Percentiles rank a stretch among this genome's conserved stretches.
phyloP scores from a whole-genome alignment of 2,329 filamentous ascomycete species.

The Colletotrichum somersetense region DNA sequence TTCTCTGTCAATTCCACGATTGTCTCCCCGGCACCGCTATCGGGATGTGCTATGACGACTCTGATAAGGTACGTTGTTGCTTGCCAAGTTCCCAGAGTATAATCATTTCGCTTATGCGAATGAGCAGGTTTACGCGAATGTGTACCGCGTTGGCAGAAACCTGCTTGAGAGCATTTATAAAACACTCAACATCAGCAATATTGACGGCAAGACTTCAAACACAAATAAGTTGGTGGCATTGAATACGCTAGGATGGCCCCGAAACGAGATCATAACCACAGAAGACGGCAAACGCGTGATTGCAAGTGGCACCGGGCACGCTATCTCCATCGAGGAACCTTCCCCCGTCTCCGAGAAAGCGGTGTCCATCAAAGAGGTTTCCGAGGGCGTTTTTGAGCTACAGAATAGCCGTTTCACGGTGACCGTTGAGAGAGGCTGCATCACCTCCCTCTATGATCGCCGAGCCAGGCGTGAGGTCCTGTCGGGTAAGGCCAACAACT shows the following conservation, averaged over 20 bases:
- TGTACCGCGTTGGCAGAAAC: neutral
- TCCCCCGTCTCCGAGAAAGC: neutral
- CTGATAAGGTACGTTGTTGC: conserved; percentile 60
- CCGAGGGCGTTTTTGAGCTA: conserved; percentile 66
- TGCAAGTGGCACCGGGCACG: conserved; percentile 46
- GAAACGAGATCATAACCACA: conserved; percentile 64
- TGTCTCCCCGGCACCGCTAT: conserved; percentile 76
- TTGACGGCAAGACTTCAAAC: conserved; percentile 62
- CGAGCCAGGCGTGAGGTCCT: conserved; percentile 69
- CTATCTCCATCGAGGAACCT: conserved; percentile 45
- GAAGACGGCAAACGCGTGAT: conserved; percentile 43
- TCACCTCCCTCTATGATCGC: conserved; percentile 72
- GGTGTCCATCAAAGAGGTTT: conserved; percentile 58
- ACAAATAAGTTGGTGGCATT: conserved; percentile 70
- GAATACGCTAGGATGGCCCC: conserved; percentile 73
- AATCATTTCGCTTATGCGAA: neutral
- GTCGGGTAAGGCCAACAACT: conserved; percentile 71
- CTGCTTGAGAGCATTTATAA: conserved; percentile 13
- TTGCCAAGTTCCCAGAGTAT: too few species aligned
- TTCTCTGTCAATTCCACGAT: conserved; percentile 78
- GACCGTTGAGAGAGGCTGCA: conserved; percentile 68
- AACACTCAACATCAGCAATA: neutral
- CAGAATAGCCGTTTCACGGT: conserved; percentile 67
- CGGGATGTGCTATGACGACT: conserved; percentile 78
- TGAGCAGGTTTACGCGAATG: conserved; percentile 12